Evolutionary conservation across 805 yeast genomes (phyloP).

Genomic region (Candida maris): DNA sequence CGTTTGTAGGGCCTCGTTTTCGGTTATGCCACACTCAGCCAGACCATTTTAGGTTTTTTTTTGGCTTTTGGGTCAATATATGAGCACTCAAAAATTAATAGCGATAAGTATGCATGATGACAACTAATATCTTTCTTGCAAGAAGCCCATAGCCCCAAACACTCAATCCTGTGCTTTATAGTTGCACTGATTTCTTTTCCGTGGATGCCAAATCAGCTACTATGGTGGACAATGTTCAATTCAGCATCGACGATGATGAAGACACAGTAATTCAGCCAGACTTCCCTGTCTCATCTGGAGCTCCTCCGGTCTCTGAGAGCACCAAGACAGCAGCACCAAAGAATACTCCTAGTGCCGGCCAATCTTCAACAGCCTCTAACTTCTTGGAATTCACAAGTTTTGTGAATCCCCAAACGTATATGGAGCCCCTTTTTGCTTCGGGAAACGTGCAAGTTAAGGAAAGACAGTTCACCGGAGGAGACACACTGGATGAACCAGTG

Average conservation of each 20-base stretch:
- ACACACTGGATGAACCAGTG: slow-evolving; percentile 57
- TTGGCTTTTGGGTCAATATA: no score
- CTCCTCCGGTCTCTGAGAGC: not conserved
- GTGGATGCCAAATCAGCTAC: no score
- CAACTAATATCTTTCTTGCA: no score
- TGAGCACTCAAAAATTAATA: no score
- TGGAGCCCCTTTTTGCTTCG: slow-evolving; percentile 24
- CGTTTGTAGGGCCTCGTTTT: no score
- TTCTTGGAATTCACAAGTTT: slow-evolving; percentile 31
- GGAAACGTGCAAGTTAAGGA: slow-evolving; percentile 35
- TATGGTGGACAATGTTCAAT: slow-evolving; percentile 15
- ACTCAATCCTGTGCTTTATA: no score
- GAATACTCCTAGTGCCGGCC: slow-evolving; percentile 4
- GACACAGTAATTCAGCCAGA: slow-evolving; percentile 35
- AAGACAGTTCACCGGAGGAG: slow-evolving; percentile 54
- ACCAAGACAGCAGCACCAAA: slow-evolving; percentile 7
- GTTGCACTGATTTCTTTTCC: no score
- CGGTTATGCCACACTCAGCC: no score
- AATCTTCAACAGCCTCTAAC: slow-evolving; percentile 3
- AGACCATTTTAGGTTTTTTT: no score
- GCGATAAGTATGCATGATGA: no score
- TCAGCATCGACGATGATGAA: slow-evolving; percentile 30
- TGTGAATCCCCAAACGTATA: slow-evolving; percentile 30
- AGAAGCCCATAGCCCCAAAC: no score
- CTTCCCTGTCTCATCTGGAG: slow-evolving; percentile 11